phyloP scores from a whole-genome alignment of 2,329 filamentous ascomycete species.

The Daldinia sp. region DNA sequence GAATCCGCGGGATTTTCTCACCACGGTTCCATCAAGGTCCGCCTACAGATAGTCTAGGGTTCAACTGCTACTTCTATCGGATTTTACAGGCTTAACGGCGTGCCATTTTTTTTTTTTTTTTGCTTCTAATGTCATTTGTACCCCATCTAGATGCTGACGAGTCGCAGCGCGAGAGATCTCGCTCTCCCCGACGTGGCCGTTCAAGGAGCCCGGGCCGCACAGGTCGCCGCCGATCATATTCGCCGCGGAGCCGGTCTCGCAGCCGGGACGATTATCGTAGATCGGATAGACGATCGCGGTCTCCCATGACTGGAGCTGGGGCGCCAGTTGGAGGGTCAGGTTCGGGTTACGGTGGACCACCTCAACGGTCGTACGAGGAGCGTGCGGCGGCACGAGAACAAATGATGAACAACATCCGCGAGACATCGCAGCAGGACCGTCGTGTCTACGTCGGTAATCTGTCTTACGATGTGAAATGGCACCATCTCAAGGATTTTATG shows the following conservation, averaged over 20 bases:
- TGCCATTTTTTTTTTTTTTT: conserved; percentile 39
- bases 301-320: conserved; percentile 84
- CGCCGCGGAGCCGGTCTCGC: conserved; percentile 81
- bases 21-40: conserved; percentile 7
- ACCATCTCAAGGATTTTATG: conserved; percentile 99
- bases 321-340: conserved; percentile 77
- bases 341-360: conserved; percentile 72
- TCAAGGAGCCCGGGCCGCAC: conserved; percentile 84
- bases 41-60: conserved; percentile 3
- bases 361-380: conserved; percentile 85
- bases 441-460: conserved; percentile 99
- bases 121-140: conserved; percentile 40
- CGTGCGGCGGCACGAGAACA: conserved; percentile 86
- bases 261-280: conserved; percentile 83
- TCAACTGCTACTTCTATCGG: conserved; percentile 17
- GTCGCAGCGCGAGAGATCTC: conserved; percentile 83
- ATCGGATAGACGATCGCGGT: conserved; percentile 81
- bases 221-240: conserved; percentile 80
- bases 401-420: conserved; percentile 95
- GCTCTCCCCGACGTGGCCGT: conserved; percentile 81
- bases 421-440: conserved; percentile 97
- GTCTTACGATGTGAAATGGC: conserved; percentile 99
- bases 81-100: conserved; percentile 21
- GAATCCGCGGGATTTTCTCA: conserved; percentile 3
- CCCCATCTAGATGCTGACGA: conserved; percentile 50